Conservation (phyloP, 1,284 basidiomycete genomes). For the Cryptococcus sp. region DNA sequence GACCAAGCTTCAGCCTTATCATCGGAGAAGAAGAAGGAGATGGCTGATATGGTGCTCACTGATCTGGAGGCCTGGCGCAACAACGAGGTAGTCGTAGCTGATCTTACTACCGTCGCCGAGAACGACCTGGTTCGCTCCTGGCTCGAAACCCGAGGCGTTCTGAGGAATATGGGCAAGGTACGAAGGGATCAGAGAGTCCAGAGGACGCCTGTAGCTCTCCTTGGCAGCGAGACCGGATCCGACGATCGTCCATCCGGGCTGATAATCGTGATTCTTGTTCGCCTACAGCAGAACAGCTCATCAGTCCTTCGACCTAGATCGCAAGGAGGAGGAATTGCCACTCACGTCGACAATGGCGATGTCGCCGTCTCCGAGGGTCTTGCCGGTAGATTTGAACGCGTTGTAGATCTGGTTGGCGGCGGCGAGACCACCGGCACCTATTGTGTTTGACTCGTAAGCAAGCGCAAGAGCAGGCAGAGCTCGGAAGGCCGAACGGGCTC, state of each 20-base stretch:
- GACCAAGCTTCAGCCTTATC: not conserved
- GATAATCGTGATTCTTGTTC: slow-evolving; percentile 46
- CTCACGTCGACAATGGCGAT: slow-evolving; percentile 75
- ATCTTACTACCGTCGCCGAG: slow-evolving; percentile 69
- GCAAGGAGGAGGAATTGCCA: not conserved
- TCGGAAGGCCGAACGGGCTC: slow-evolving; percentile 20
- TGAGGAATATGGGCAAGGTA: slow-evolving; percentile 75
- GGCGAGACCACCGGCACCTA: slow-evolving; percentile 74
- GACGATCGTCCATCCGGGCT: slow-evolving; percentile 92
- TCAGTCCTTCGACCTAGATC: too few species aligned
- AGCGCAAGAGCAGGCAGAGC: not conserved
- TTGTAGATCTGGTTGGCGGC: slow-evolving; percentile 82
- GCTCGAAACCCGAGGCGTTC: slow-evolving; percentile 74
- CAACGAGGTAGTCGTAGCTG: slow-evolving; percentile 82
- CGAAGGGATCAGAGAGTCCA: slow-evolving; percentile 69
- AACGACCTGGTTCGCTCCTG: slow-evolving; percentile 71
- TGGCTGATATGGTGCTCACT: slow-evolving; percentile 47
- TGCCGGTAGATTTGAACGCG: slow-evolving; percentile 69
- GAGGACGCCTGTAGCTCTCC: slow-evolving; percentile 68
- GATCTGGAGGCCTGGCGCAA: slow-evolving; percentile 84
- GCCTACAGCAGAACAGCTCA: slow-evolving; percentile 13
- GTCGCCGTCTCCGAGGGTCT: slow-evolving; percentile 69
- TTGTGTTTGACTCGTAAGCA: not conserved
- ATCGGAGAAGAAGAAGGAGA: not conserved
- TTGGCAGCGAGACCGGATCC: slow-evolving; percentile 74